Base-by-base conservation (phyloP, 148 eudicot genomes). In the Drosera capensis region DNA sequence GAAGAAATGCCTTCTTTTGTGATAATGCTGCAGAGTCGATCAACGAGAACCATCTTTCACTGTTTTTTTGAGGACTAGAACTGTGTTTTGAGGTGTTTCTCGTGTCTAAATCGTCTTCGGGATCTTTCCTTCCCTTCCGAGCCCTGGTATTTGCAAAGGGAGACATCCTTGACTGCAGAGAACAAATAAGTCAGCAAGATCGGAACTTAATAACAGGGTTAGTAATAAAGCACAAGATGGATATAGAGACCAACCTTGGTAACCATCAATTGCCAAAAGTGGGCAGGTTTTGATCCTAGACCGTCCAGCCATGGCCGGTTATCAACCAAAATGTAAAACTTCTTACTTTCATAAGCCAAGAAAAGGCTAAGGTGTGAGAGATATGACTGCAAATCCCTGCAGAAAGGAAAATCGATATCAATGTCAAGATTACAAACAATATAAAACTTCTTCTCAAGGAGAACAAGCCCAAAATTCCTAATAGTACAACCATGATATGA, bases 231-330 rank as follows among this genome's bases (percentile, higher is more conserved):
- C n/a, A 25, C 7, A 48, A 21, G 29, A 14, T 38, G 52, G 5
- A 8, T 8, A 49, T 11, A 19, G 46, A 46, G 54, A 19, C 3
- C 23, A 17, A 90, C 99, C 99, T 90, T 90, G 36, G 93, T 90
- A 58, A 90, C 87, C 95, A 90, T 84, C 72, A 84, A 71, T 56
- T 84, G 99, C 99, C 99, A 90, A 55, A 84, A 61, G 56, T 78
- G 95, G 41, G 99, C 90, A 41, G 84, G 86, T 15, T 85, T 70
- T 23, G 81, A 74, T 40, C 74, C 95, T 45, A 70, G 72, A 38
- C 82, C 88, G 59, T 84, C 63, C 19, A 80, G 67, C 99, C 95
- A 90, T 61, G 99, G 99, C 48, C 82, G 58, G 57, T 90, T 90
- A 71, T 90, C 99, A 56, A 90, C 99, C 74, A 90, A 60, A 58